Evolutionary conservation across 345 rosid genomes (phyloP).

Genomic region (Euphorbia tirucalli): DNA sequence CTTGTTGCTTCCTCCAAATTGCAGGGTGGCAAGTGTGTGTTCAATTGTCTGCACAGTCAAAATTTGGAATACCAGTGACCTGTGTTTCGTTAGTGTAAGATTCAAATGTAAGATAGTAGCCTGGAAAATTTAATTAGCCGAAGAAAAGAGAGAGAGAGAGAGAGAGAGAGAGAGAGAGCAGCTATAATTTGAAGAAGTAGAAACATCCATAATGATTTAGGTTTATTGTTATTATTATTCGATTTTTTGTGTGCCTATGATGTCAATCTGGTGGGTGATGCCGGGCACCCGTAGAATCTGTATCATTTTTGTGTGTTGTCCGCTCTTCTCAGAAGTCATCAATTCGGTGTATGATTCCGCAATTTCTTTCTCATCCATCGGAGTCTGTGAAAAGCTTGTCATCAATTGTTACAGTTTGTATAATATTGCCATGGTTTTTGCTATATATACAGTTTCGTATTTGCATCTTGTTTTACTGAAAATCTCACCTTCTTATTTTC

Average conservation of each 20-base stretch:
- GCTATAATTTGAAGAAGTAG: background rate
- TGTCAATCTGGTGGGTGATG: constrained; percentile 15
- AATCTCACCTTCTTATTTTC: background rate
- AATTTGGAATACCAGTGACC: constrained; percentile 5
- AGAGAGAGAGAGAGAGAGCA: background rate
- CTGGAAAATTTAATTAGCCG: constrained; percentile 8
- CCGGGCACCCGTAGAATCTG: constrained; percentile 17
- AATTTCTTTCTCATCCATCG: constrained; percentile 15
- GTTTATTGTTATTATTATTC: background rate
- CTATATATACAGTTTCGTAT: background rate
- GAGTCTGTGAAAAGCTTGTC: constrained; percentile 23
- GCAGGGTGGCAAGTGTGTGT: constrained; percentile 33
- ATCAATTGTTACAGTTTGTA: constrained; percentile 19
- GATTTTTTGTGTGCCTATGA: background rate
- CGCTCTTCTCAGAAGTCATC: constrained; percentile 18
- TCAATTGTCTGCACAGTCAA: constrained; percentile 12
- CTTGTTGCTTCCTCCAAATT: constrained; percentile 36
- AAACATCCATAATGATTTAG: constrained; percentile 15
- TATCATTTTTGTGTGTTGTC: constrained; percentile 23
- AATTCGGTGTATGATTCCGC: constrained; percentile 27
- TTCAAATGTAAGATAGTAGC: constrained; percentile 18
- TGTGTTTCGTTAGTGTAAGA: constrained; percentile 7
- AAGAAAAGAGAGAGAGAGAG: constrained; percentile 1
- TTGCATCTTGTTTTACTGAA: background rate
- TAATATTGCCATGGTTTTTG: constrained; percentile 14